Evolutionary conservation across 306 rosid genomes (phyloP).

Genomic region (Cicer bijugum): DNA sequence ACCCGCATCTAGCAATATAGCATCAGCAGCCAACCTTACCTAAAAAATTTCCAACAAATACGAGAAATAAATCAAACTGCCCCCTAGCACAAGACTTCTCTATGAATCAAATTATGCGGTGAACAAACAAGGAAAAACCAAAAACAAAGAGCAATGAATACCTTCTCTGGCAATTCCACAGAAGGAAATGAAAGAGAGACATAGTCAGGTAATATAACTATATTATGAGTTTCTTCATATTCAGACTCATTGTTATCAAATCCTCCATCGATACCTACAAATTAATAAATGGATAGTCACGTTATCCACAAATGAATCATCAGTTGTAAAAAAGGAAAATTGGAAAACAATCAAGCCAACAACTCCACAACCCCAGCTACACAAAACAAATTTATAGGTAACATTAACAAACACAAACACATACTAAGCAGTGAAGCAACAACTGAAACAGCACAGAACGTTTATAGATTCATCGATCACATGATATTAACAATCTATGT

Average conservation of each 20-base stretch:
- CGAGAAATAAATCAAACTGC: constrained; percentile 27
- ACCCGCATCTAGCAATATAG: constrained; percentile 73
- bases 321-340: constrained; percentile 7
- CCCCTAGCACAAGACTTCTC: constrained; percentile 2
- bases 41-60: constrained; percentile 45
- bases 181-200: constrained; percentile 90
- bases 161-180: constrained; percentile 98
- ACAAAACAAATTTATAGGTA: constrained; percentile 36
- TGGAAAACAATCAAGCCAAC: constrained; percentile 6
- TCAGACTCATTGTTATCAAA: constrained; percentile 81
- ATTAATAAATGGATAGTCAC: constrained; percentile 22
- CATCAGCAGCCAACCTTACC: constrained; percentile 96
- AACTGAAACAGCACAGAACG: not conserved
- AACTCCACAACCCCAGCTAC: constrained; percentile 38
- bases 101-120: not conserved
- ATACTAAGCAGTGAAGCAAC: constrained; percentile 46
- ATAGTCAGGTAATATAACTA: constrained; percentile 78
- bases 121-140: constrained; percentile 8
- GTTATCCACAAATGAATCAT: constrained; percentile 30
- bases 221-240: constrained; percentile 69
- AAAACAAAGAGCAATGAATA: constrained; percentile 37
- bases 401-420: constrained; percentile 54
- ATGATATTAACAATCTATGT: too few species aligned
- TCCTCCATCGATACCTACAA: constrained; percentile 89
- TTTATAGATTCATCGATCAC: not conserved